Percentiles rank a stretch among this genome's conserved stretches.
Evolutionary conservation across 805 yeast genomes (phyloP).

Genomic region (Ogataea paradorogensis): DNA sequence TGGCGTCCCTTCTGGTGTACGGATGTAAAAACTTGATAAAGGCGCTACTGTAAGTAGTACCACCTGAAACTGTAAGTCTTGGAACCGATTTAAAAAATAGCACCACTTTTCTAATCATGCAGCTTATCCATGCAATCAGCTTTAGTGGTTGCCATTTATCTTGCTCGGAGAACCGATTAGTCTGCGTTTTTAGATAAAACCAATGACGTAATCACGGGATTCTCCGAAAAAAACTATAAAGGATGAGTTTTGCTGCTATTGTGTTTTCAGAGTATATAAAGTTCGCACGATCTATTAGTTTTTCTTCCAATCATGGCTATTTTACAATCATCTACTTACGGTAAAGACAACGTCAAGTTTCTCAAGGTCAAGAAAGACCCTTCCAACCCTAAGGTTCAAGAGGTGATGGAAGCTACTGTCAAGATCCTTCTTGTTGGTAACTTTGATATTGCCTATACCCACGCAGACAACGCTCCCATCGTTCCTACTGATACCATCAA

Average conservation of each 20-base stretch:
- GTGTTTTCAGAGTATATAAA: not conserved
- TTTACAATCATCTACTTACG: constrained; percentile 62
- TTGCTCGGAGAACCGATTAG: not conserved
- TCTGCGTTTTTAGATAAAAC: too few relatives aligned
- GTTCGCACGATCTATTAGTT: not conserved
- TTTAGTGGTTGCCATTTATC: not conserved
- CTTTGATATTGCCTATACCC: constrained; percentile 76
- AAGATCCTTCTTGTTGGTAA: constrained; percentile 71
- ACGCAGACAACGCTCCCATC: constrained; percentile 84
- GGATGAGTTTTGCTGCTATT: constrained; percentile 1
- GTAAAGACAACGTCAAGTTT: constrained; percentile 90
- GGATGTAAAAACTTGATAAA: not conserved
- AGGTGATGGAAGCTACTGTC: constrained; percentile 83
- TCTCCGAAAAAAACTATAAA: constrained; percentile 5
- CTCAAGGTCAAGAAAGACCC: constrained; percentile 83
- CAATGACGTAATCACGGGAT: constrained; percentile 6
- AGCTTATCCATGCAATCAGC: not conserved
- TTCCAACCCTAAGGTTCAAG: constrained; percentile 67
- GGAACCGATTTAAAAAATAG: not conserved
- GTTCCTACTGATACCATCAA: constrained; percentile 95
- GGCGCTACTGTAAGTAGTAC: too few relatives aligned
- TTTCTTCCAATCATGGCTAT: constrained; percentile 23
- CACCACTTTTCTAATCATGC: not conserved
- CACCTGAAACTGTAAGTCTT: too few relatives aligned
- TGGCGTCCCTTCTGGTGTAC: constrained; percentile 9